Evolutionary conservation across 495 filamentous ascomycete genomes (phyloP).

Genomic region (Cercophora newfieldiana): DNA sequence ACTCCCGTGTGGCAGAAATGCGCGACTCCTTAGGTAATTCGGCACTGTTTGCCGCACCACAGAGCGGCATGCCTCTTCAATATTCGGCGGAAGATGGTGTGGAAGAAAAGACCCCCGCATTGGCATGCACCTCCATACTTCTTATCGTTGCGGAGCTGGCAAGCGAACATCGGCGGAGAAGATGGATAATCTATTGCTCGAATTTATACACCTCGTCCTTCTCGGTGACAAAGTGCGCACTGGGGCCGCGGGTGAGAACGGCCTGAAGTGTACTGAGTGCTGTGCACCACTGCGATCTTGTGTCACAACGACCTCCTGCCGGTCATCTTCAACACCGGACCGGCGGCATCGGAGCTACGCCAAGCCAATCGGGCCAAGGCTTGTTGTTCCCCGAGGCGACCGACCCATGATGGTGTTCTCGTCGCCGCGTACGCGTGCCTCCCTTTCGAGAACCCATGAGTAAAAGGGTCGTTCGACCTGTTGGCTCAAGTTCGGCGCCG

Average conservation of each 20-base stretch:
- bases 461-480: too few species aligned
- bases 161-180: not conserved
- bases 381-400: not conserved
- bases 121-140: not conserved
- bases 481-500: too few species aligned
- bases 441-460: too few species aligned
- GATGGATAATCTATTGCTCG: not conserved
- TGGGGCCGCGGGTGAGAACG: too few species aligned
- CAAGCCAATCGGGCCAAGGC: not conserved
- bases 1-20: conserved; percentile 26
- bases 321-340: not conserved
- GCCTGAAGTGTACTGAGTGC: too few species aligned
- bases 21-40: not conserved
- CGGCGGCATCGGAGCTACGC: too few species aligned
- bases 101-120: not conserved
- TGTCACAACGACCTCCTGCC: not conserved
- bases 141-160: not conserved
- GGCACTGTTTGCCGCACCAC: not conserved
- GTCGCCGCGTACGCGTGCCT: too few species aligned
- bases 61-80: not conserved
- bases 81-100: not conserved
- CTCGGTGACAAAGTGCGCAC: too few species aligned
- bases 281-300: not conserved
- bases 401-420: too few species aligned
- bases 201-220: too few species aligned